phyloP scores from a whole-genome alignment of 2,329 filamentous ascomycete genomes.

The Graphilbum fragrans region DNA sequence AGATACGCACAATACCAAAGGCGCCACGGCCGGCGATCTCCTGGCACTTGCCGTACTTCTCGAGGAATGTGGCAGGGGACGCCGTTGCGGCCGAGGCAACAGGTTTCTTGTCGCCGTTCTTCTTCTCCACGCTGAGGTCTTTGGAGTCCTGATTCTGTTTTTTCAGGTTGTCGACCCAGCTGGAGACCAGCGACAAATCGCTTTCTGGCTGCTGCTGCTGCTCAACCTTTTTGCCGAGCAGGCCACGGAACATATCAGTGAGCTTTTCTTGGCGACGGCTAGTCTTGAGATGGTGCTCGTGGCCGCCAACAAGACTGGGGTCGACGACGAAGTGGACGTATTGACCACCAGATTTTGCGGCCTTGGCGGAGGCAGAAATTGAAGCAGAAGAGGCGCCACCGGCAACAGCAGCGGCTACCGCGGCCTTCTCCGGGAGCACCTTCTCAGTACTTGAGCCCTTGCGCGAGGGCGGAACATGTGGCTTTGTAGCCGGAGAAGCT shows the following conservation, averaged over 20 bases:
- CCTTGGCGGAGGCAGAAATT: conserved; percentile 22
- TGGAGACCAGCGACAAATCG: conserved; percentile 85
- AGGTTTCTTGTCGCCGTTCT: not conserved
- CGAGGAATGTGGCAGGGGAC: conserved; percentile 56
- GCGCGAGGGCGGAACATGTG: conserved; percentile 23
- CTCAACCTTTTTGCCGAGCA: conserved; percentile 76
- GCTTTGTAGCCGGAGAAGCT: conserved; percentile 24
- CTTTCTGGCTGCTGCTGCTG: conserved; percentile 48
- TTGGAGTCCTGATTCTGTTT: conserved; percentile 71
- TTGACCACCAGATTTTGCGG: conserved; percentile 17
- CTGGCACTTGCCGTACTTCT: conserved; percentile 98
- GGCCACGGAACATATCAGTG: conserved; percentile 76
- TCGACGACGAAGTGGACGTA: conserved; percentile 38
- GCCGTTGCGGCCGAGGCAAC: not conserved
- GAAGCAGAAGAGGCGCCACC: conserved; percentile 21
- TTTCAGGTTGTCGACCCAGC: conserved; percentile 89
- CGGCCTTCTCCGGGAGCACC: conserved; percentile 16
- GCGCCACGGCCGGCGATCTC: conserved; percentile 92
- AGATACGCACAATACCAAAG: conserved; percentile 94
- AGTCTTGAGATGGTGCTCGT: conserved; percentile 81
- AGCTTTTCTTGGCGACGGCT: conserved; percentile 91
- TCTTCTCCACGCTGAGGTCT: conserved; percentile 32
- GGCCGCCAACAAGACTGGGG: conserved; percentile 49
- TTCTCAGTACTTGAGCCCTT: conserved; percentile 33
- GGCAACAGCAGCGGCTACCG: conserved; percentile 20